Conservation (phyloP, 140 eudicot genomes). For the Erigeron philadelphicus region DNA sequence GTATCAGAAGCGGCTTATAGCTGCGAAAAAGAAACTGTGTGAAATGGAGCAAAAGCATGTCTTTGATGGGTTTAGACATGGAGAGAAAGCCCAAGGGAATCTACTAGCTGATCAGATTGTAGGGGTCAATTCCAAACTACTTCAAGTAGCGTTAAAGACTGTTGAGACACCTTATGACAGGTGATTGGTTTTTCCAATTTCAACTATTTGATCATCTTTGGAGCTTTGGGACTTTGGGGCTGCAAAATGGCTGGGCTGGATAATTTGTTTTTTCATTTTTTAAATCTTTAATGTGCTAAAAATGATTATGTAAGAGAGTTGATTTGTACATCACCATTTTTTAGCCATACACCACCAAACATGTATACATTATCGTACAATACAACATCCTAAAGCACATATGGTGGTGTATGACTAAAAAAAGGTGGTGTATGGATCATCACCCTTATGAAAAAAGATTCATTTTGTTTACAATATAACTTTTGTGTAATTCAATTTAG, state of each 20-base stretch:
- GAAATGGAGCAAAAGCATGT: conserved; percentile 91
- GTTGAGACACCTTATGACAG: conserved; percentile 46
- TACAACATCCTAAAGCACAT: too few relatives aligned
- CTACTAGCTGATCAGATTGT: conserved; percentile 75
- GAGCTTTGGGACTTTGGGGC: neutral
- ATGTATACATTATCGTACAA: too few relatives aligned
- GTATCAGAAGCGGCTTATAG: conserved; percentile 71
- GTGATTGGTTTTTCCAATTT: conserved; percentile 23
- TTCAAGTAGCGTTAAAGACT: conserved; percentile 59
- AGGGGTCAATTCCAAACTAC: conserved; percentile 64
- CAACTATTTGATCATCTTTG: neutral
- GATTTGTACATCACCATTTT: too few relatives aligned
- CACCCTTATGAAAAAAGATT: neutral
- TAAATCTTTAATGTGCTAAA: too few relatives aligned
- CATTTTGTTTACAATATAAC: neutral
- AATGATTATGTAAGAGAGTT: too few relatives aligned
- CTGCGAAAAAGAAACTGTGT: conserved; percentile 82
- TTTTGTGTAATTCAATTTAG: neutral
- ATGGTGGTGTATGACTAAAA: too few relatives aligned
- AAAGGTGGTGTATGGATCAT: too few relatives aligned
- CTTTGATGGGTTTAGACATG: conserved; percentile 75
- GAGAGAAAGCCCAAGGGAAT: conserved; percentile 62
- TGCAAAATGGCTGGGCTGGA: neutral
- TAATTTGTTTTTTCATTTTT: too few relatives aligned
- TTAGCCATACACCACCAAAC: too few relatives aligned